Evolutionary conservation across 208 protist genomes (phyloP), one percentile per base, ranked within the genome.

Genomic region (Naegleria lovaniensis): DNA sequence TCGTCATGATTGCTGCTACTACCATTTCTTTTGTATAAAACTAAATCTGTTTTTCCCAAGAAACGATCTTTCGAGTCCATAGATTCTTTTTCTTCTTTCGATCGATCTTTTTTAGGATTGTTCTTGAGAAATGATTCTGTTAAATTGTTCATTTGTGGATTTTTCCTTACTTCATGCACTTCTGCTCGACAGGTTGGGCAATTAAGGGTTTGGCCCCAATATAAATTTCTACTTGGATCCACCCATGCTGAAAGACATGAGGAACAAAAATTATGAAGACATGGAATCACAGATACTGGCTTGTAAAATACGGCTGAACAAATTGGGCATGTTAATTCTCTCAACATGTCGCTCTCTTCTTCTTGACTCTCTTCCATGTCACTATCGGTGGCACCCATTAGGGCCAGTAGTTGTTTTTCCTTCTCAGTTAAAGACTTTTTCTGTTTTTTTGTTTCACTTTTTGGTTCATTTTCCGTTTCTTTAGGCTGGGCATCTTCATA

Each of bases 201-300:
- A n/a, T 76, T 94, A 13, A 29, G 90, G 67, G 92, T 92, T 0
- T 92, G 91, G 6, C 29, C 67, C 19, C 5, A 79, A 79, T 36
- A 79, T 36, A 13, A 79, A 79, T 36, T 36, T 36, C 51, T 39
- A 41, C 5, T 87, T 36, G 67, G 67, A 40, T 92, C 48, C n/a
- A 96, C 25, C 94, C 95, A 96, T 51, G 89, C 86, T 90, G 94
- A 96, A 90, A 98, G 94, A 91, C 96, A 98, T 16, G 91, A 88
- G 5, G 94, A 94, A 90, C 96, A 98, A 90, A 96, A 97, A 58
- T 95, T 94, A 93, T 98, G 96, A 93, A 96, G 94, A 89, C 96
- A 98, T 15, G 96, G 96, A 89, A 97, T 90, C 87, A 95, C 87
- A 48, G 92, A 95, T 92, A 95, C 96, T 0, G 95, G 95, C 0